Conservation (phyloP, 169 alveolate genomes). For the Plasmodium billcollinsi region DNA sequence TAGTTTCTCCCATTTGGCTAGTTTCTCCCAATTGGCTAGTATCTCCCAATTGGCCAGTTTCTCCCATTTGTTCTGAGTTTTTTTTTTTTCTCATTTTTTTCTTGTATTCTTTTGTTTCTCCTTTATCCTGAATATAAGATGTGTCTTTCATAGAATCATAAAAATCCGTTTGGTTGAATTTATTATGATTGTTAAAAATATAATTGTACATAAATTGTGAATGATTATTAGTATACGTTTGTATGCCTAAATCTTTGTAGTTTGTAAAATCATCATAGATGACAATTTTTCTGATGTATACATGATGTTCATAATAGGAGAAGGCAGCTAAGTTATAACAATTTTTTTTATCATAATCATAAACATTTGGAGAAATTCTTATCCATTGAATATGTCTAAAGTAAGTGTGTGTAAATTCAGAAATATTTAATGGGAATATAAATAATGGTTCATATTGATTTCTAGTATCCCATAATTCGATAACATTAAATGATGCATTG, state of each 20-base stretch:
- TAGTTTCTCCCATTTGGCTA: too few relatives aligned
- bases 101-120: background rate
- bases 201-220: conserved; percentile 16
- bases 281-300: conserved; percentile 37
- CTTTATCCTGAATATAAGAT: background rate
- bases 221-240: conserved; percentile 21
- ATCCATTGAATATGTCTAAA: conserved; percentile 84
- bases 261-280: conserved; percentile 49
- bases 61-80: background rate
- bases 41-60: too few relatives aligned
- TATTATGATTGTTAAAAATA: background rate
- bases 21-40: too few relatives aligned
- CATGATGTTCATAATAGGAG: conserved; percentile 44
- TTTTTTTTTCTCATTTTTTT: background rate
- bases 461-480: conserved; percentile 84
- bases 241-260: conserved; percentile 64
- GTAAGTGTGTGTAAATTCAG: conserved; percentile 78
- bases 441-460: conserved; percentile 81
- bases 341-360: background rate
- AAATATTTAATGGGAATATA: conserved; percentile 82
- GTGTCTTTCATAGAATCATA: background rate
- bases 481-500: conserved; percentile 77
- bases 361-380: conserved; percentile 5
- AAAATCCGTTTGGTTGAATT: background rate
- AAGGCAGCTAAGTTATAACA: conserved; percentile 35